Evolutionary conservation across 768 basidiomycete genomes (phyloP), one percentile per base, ranked within the genome.

Genomic region (Boletus sp.): DNA sequence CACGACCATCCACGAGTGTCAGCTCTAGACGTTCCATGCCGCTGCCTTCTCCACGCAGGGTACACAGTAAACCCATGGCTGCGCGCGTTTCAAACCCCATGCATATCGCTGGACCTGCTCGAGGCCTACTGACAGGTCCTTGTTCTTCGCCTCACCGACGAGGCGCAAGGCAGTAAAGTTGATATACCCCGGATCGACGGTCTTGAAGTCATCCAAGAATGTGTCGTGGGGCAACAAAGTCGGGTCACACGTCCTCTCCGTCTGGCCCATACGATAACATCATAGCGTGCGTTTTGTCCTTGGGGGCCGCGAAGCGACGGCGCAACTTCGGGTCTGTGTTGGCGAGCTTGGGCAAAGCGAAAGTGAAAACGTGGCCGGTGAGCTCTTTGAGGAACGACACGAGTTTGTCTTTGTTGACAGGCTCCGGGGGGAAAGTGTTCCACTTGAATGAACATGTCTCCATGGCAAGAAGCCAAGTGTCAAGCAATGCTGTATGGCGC

Each of bases 401-500:
- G 8, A 61, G 37, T n/a, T 47, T 32, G 3, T 54, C 47, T 27
- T 53, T 50, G 0, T 13, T 1, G 43, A 61, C 8, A 4, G 55
- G 34, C 15, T 60, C 58, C 5, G 1, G 0, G 2, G 54, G 58
- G 39, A 56, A 61, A 0, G 25, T 15, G 32, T 4, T 4, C 60
- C 49, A 56, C 27, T 7, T 29, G 32, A 59, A 61, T 2, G 39
- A 35, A 41, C 51, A 53, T 3, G 14, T n/a, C 27, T 49, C 55
- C n/a, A n/a, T n/a, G n/a, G 33, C 52, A 57, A 37, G 62, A 73
- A 55, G 47, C 54, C 4, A 53, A 58, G 32, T 60, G 64, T 35
- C 64, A 66, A 53, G 57, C 63, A 10, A 68, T 59, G 56, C 25
- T 55, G n/a, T 59, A 58, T 37, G 57, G 62, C 30, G 66, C 67